These are phyloP conservation scores for Eutypella sp. DNA, from an alignment of 2,329 filamentous ascomycete species.

Conservation along the genomic window DNA sequence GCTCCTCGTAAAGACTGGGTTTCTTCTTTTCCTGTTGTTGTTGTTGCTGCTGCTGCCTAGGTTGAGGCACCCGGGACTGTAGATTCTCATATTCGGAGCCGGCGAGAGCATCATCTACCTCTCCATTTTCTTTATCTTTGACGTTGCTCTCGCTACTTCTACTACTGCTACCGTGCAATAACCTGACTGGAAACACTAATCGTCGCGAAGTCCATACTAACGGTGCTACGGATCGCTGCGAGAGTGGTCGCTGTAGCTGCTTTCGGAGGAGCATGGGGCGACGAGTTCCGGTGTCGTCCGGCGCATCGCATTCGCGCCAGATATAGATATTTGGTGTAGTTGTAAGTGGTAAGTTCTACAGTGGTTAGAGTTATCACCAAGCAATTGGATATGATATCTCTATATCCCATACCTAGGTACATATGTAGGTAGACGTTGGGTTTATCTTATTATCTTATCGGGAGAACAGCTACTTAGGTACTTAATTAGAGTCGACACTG, in stretches of 20 bases:
- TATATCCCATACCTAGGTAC: no score
- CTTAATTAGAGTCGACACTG: no score
- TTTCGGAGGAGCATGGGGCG: conserved; percentile 30
- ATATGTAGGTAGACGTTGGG: no score
- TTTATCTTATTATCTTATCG: no score
- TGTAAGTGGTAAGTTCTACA: background rate
- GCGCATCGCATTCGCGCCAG: conserved; percentile 18
- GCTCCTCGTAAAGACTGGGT: conserved; percentile 37
- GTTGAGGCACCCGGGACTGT: background rate
- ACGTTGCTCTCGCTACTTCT: conserved; percentile 1
- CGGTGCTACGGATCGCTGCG: conserved; percentile 27
- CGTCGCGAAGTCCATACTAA: conserved; percentile 23
- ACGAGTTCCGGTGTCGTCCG: conserved; percentile 15
- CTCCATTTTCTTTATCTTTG: no score
- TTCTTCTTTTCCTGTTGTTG: conserved; percentile 6
- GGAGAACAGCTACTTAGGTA: no score
- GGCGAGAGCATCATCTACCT: no score
- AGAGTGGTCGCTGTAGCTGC: conserved; percentile 26
- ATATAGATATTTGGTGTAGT: background rate
- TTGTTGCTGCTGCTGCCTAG: conserved; percentile 1
- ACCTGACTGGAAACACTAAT: no score
- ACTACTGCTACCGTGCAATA: conserved; percentile 16
- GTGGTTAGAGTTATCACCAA: no score
- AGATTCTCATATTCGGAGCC: background rate
- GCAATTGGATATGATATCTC: no score